Evolutionary conservation across 23 red algal species (phyloP).

Genomic region (Gracilaria gracilis): DNA sequence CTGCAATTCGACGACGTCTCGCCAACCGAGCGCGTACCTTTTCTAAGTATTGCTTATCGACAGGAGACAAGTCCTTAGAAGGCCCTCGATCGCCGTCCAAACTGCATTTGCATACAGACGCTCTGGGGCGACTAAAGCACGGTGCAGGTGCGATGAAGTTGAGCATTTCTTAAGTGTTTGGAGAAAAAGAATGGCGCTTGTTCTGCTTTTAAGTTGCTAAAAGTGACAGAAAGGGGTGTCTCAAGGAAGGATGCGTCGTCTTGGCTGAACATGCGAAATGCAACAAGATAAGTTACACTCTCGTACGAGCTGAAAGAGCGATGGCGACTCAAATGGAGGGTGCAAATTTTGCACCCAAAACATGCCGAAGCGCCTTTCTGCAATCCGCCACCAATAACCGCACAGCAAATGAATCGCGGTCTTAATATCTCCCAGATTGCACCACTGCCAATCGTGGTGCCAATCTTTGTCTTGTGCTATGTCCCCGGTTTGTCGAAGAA

Average conservation of each 20-base stretch:
- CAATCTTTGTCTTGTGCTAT: neutral
- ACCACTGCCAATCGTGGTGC: too few relatives aligned
- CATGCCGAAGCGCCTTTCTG: neutral
- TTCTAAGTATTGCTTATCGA: slow-evolving; percentile 54
- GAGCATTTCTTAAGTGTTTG: neutral
- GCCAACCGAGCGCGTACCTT: slow-evolving; percentile 44
- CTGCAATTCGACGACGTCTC: slow-evolving; percentile 27
- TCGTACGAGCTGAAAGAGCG: neutral
- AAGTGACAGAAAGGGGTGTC: neutral
- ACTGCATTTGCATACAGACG: slow-evolving; percentile 5
- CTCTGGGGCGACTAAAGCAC: neutral
- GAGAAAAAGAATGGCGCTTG: too few relatives aligned
- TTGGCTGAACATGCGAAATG: too few relatives aligned
- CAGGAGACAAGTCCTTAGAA: slow-evolving; percentile 21
- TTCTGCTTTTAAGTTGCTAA: too few relatives aligned
- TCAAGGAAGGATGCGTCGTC: neutral
- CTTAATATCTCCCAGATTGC: neutral
- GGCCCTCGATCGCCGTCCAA: neutral
- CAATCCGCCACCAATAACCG: neutral
- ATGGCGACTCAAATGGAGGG: neutral
- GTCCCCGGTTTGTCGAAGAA: neutral
- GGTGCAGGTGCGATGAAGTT: neutral
- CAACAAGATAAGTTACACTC: too few relatives aligned
- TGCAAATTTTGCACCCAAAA: slow-evolving; percentile 3
- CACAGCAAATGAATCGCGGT: neutral